Base-by-base conservation (phyloP, 2,329 filamentous ascomycete genomes). In the Sphaerulina musiva region DNA sequence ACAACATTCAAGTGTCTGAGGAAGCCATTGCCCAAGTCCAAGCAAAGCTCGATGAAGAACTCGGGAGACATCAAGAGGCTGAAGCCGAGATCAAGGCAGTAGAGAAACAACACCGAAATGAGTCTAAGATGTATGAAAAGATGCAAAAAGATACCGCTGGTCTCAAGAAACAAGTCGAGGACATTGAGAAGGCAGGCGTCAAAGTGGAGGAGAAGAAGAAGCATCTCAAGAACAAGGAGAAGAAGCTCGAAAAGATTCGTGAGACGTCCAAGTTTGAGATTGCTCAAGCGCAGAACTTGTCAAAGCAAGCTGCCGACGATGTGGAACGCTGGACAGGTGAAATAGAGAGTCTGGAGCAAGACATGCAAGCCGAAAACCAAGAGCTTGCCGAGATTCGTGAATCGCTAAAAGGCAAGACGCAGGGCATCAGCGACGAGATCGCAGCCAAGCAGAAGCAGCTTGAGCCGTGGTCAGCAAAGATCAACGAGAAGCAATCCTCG, bases 191-290 rank as follows among this genome's bases (percentile, higher is more conserved):
- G 68, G 93, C 97, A 68, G 85, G 85, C 20, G 93, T 98, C 72
- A 98, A 98, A 68, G 91, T 95, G 62, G 92, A 97, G 61, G 95
- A 98, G 72, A 97, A 97, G 77, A 86, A 86, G 70, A 98, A 98
- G 69, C 97, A 97, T 71, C 74, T 98, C 61, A 77, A 81, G 2
- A 86, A 85, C 66, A 98, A 98, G 75, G 85, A 88, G 64, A 95
- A 93, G 76, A 98, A 98, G 74, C 80, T 95, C 11, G 89, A 97
- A 62, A 97, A 95, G 74, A 81, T 86, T 0, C 87, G 93, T 57
- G 78, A 83, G 51, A 86, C 84, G 44, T 89, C 88, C 56, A 87
- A 88, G 59, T 84, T 85, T 54, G 83, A 86, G 5, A 81, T 83
- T 0, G 79, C 81, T 0, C 89, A 95, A 63, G 87, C 90, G 3